Evolutionary conservation across 805 yeast genomes (phyloP), one percentile per base, ranked within the genome.

Genomic region (Lipomyces sp.): DNA sequence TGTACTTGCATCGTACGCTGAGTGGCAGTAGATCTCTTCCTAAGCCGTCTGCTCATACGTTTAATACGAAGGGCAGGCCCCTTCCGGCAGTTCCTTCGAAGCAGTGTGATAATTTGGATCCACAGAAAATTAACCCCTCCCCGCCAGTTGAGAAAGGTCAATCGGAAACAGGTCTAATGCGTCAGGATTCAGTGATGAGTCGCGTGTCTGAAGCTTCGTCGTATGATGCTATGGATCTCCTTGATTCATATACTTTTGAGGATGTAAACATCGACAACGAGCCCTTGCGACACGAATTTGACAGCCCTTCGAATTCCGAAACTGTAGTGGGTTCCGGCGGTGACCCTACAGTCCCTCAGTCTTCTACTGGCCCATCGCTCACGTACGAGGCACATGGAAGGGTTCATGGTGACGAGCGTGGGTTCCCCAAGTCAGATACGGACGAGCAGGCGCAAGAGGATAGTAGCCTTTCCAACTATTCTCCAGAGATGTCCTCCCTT

Each of bases 21-120:
- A 60, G 65, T 51, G 64, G 65, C 3, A 55, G 61, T 33, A 56
- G 69, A 32, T 58, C 65, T 5, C 63, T 60, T 13, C 67, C 67
- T 0, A 51, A 35, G 15, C 62, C 67, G 5, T 32, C 57, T 8
- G 29, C 15, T 7, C 29, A 57, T 13, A 15, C 29, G 8, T 3
- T 56, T 30, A 53, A 24, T 32, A 13, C 64, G 29, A 57, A 62
- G 39, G 59, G 61, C 6, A 57, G 71, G 3, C 71, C 71, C 11
- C 42, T 67, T 18, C 71, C 71, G 10, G 64, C 62, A 13, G 63
- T 61, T 24, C 64, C 64, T 37, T 53, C 59, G 5, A 7, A n/a
- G 34, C 48, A 53, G 18, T n/a, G 18, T 8, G n/a, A 32, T 42
- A 8, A n/a, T 32, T 15, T 42, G n/a, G 18, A 53, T n/a, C 18